Conservation (phyloP, 2,329 filamentous ascomycete genomes). For the Stachybotrys elegans region DNA sequence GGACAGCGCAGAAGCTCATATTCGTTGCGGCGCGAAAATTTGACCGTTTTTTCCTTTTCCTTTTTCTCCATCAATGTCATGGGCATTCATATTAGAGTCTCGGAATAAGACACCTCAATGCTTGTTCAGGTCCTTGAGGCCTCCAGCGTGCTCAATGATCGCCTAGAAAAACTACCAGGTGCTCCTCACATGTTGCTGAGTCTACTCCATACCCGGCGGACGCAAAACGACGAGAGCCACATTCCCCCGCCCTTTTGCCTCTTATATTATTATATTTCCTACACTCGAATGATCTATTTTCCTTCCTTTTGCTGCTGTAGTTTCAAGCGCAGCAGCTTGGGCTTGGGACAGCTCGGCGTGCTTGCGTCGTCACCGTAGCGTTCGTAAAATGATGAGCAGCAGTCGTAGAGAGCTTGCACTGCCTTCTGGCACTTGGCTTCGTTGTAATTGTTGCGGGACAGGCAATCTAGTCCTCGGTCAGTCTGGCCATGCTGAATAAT, state of each 20-base stretch:
- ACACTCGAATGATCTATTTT: constrained; percentile 9
- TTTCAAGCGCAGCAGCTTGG: constrained; percentile 73
- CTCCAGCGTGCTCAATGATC: constrained; percentile 97
- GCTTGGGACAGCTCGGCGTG: constrained; percentile 81
- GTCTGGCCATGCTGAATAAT: too few species aligned
- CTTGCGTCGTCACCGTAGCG: constrained; percentile 70
- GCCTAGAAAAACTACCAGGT: constrained; percentile 73
- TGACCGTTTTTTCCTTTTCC: constrained; percentile 21
- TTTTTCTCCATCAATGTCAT: constrained; percentile 66
- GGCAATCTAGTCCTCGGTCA: constrained; percentile 60
- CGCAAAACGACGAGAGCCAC: constrained; percentile 40
- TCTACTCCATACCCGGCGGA: constrained; percentile 41
- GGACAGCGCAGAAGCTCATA: too few species aligned
- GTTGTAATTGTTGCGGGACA: constrained; percentile 78
- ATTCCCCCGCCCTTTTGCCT: constrained; percentile 22
- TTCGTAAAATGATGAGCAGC: constrained; percentile 85
- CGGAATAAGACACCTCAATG: constrained; percentile 86
- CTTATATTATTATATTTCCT: constrained; percentile 1
- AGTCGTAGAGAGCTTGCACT: constrained; percentile 86
- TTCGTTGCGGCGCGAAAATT: too few species aligned
- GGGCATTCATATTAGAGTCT: constrained; percentile 99
- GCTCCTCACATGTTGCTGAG: constrained; percentile 68
- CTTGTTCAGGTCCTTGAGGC: constrained; percentile 82
- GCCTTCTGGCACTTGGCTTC: constrained; percentile 75
- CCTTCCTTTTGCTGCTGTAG: constrained; percentile 65